Evolutionary conservation across 495 filamentous ascomycete species (phyloP), one percentile per base, ranked within the genome.

Genomic region (Penicillium roqueforti): DNA sequence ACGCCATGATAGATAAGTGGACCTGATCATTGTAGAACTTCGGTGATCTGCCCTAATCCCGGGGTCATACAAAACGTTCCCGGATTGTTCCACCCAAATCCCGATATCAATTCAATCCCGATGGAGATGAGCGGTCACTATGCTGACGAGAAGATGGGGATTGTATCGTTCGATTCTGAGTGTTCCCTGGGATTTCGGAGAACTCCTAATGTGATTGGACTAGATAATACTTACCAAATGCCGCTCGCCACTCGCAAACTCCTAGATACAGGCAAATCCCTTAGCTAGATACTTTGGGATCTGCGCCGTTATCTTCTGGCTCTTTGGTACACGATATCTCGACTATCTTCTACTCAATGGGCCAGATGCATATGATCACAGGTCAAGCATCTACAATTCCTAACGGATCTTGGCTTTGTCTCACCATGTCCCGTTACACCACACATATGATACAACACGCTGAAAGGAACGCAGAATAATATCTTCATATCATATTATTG

Each of bases 81-180:
- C 42, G 42, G 42, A 16, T 16, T 22, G 31, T 48, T 19, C 36
- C 46, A 47, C 18, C 16, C 28, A 48, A 48, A 48, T 26, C 32
- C 46, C 46, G 46, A 48, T 25, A 26, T 18, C 16, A 46, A 11
- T 18, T 13, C 18, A 47, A 48, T 20, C 29, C 29, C 46, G 29
- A 48, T n/a, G 31, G 16, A 7, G 20, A 31, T 20, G 26, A 31
- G 5, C 32, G 16, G 32, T 7, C 14, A 36, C 14, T 3, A n/a
- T 36, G 13, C 14, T 36, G 14, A 36, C 1, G 10, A 10, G 10
- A 31, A 36, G 3, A 36, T 2, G 14, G 32, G 14, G n/a, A n/a
- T 36, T 4, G 29, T 3, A 3, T 36, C 8, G 32, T 36, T 36
- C 6, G 5, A 16, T 3, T n/a, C 6, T 7, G 2, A 16, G 5